A percentile compares a stretch with the other conserved stretches of the same genome.
phyloP scores from a whole-genome alignment of 129 eudicot species.

The Kitagawia praeruptora region DNA sequence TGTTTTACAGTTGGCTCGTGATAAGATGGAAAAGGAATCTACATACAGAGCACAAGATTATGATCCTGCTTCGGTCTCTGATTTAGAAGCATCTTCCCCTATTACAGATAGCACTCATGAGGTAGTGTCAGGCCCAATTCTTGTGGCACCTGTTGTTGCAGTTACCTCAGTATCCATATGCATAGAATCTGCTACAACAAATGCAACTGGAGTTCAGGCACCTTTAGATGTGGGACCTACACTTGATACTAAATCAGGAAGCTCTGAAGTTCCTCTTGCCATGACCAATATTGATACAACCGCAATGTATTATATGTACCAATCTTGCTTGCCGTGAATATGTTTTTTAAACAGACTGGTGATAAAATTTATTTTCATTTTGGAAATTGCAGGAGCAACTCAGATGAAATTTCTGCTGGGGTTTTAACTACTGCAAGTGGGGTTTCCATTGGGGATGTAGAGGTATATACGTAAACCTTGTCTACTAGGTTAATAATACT shows the following conservation, averaged over 20 bases:
- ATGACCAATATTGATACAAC: conserved; percentile 23
- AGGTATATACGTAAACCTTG: conserved; percentile 31
- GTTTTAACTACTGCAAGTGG: conserved; percentile 30
- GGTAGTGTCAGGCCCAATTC: conserved; percentile 43
- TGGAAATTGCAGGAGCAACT: conserved; percentile 30
- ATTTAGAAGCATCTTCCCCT: conserved; percentile 22
- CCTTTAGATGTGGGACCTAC: conserved; percentile 16
- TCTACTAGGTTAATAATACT: conserved; percentile 9
- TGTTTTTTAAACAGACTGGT: neutral
- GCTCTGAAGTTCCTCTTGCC: conserved; percentile 17
- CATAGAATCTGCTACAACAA: conserved; percentile 34
- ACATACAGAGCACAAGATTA: conserved; percentile 25
- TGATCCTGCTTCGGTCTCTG: conserved; percentile 31
- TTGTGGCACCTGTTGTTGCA: conserved; percentile 37
- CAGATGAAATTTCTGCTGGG: conserved; percentile 29
- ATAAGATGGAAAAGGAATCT: conserved; percentile 27
- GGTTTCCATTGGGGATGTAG: conserved; percentile 28
- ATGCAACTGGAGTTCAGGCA: conserved; percentile 20
- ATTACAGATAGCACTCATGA: conserved; percentile 27
- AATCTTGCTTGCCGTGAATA: neutral
- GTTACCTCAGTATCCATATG: conserved; percentile 30
- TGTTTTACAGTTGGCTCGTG: conserved; percentile 64
- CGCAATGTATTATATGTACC: conserved; percentile 29
- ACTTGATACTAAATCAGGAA: conserved; percentile 26
- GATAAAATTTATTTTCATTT: conserved; percentile 5